Percentiles rank a stretch among this genome's conserved stretches.
phyloP scores from a whole-genome alignment of 2,329 filamentous ascomycete genomes.

The Stagonosporopsis rhizophila region DNA sequence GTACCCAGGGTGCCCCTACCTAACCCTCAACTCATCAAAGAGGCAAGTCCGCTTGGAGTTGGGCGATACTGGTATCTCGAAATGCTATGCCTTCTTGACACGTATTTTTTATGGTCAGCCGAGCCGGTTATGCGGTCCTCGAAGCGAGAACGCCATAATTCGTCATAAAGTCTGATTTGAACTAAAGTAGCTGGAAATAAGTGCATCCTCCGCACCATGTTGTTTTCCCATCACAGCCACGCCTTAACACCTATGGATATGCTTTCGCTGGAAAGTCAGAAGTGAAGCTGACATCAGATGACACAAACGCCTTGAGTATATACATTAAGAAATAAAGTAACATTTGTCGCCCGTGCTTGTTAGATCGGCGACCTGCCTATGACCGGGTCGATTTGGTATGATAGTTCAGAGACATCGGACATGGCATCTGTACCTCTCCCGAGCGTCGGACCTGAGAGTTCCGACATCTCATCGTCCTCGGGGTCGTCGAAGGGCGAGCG shows the following conservation, averaged over 20 bases:
- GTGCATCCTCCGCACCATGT: constrained; percentile 8
- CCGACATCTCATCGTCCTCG: constrained; percentile 38
- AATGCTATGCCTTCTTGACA: constrained; percentile 2
- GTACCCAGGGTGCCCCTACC: constrained; percentile 8
- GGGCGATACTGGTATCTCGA: not conserved
- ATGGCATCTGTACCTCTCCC: constrained; percentile 29
- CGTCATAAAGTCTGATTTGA: constrained; percentile 26
- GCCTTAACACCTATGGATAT: constrained; percentile 4
- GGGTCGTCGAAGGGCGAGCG: constrained; percentile 48
- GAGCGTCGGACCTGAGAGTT: constrained; percentile 32
- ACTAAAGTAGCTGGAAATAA: constrained; percentile 13
- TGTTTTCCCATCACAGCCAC: not conserved
- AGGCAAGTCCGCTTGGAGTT: not conserved
- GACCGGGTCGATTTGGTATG: constrained; percentile 42
- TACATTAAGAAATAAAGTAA: not conserved
- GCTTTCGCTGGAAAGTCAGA: not conserved
- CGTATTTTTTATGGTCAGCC: constrained; percentile 15
- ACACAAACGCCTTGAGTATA: not conserved
- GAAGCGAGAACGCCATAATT: constrained; percentile 18
- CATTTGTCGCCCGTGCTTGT: not conserved
- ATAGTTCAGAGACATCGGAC: constrained; percentile 43
- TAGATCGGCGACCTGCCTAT: constrained; percentile 23
- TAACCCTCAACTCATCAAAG: constrained; percentile 11
- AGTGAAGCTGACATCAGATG: not conserved
- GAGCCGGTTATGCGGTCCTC: constrained; percentile 22